Evolutionary conservation across 2,329 filamentous ascomycete species (phyloP).

Genomic region (Aspergillus cejpii): DNA sequence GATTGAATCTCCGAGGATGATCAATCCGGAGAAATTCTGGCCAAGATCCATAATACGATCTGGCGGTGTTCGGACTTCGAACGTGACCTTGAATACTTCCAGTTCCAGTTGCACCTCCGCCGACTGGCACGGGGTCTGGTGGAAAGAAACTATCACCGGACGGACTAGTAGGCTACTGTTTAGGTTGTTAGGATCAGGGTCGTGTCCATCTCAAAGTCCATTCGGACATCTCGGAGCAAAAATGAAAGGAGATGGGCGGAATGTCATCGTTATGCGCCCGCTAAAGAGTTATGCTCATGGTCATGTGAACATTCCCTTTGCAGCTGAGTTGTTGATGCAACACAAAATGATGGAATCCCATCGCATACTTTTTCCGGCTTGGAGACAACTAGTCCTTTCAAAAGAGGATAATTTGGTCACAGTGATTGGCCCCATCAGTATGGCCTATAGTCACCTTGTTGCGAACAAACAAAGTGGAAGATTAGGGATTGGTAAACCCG

Average conservation of each 20-base stretch:
- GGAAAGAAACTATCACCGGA: conserved; percentile 17
- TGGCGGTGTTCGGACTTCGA: conserved; percentile 19
- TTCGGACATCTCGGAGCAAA: conserved; percentile 30
- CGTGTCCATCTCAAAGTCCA: conserved; percentile 28
- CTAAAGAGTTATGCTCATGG: conserved; percentile 7
- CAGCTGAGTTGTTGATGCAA: not conserved
- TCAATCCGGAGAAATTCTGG: conserved; percentile 3
- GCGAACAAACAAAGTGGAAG: not conserved
- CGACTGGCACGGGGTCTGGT: conserved; percentile 1
- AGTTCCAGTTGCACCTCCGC: not conserved
- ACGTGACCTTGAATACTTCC: conserved; percentile 1
- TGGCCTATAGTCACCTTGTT: not conserved
- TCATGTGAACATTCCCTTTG: conserved; percentile 17
- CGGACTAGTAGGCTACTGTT: conserved; percentile 2
- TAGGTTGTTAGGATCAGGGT: conserved; percentile 11
- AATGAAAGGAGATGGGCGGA: conserved; percentile 5
- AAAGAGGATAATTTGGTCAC: not conserved
- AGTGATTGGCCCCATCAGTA: not conserved
- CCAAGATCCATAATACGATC: conserved; percentile 4
- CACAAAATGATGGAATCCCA: not conserved
- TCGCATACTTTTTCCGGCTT: not conserved
- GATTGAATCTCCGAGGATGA: conserved; percentile 4
- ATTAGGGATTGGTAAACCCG: conserved; percentile 10
- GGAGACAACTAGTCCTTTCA: too few relatives aligned
- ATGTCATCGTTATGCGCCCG: conserved; percentile 12